These are phyloP conservation scores for Phytophthora cryptogea DNA, from an alignment of 352 stramenopile species.

Conservation along the genomic window DNA sequence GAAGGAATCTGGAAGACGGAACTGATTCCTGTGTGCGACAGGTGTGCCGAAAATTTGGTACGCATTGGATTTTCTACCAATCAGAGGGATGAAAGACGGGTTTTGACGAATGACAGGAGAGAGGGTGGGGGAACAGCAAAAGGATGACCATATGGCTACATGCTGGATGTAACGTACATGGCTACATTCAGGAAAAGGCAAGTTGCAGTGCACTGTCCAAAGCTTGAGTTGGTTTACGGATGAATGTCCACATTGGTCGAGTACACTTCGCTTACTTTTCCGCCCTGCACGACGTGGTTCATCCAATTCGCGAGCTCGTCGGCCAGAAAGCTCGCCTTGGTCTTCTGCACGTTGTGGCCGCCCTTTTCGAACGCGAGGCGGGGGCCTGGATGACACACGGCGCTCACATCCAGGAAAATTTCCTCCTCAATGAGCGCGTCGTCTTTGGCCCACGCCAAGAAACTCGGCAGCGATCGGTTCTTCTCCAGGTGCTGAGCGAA, in stretches of 20 bases:
- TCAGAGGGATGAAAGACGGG: neutral
- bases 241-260: slow-evolving; percentile 16
- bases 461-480: slow-evolving; percentile 38
- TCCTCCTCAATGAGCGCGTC: slow-evolving; percentile 66
- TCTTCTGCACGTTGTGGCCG: slow-evolving; percentile 84
- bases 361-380: slow-evolving; percentile 54
- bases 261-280: slow-evolving; percentile 10
- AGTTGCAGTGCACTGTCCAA: slow-evolving; percentile 14
- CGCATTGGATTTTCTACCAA: slow-evolving; percentile 12
- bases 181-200: slow-evolving; percentile 5
- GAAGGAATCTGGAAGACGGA: slow-evolving; percentile 16
- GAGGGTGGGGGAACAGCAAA: neutral
- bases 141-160: slow-evolving; percentile 2
- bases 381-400: slow-evolving; percentile 32
- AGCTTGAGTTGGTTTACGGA: slow-evolving; percentile 11
- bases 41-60: slow-evolving; percentile 5
- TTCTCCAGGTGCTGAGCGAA: slow-evolving; percentile 38
- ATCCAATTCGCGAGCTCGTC: slow-evolving; percentile 54
- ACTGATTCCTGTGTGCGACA: slow-evolving; percentile 16
- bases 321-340: slow-evolving; percentile 47
- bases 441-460: slow-evolving; percentile 64
- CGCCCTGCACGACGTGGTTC: slow-evolving; percentile 26
- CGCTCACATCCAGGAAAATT: slow-evolving; percentile 49
- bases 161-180: slow-evolving; percentile 1
- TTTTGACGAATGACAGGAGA: slow-evolving; percentile 14